These are phyloP conservation scores for Fusarium sp. DNA, from an alignment of 2,329 filamentous ascomycete genomes.

Conservation along the genomic window DNA sequence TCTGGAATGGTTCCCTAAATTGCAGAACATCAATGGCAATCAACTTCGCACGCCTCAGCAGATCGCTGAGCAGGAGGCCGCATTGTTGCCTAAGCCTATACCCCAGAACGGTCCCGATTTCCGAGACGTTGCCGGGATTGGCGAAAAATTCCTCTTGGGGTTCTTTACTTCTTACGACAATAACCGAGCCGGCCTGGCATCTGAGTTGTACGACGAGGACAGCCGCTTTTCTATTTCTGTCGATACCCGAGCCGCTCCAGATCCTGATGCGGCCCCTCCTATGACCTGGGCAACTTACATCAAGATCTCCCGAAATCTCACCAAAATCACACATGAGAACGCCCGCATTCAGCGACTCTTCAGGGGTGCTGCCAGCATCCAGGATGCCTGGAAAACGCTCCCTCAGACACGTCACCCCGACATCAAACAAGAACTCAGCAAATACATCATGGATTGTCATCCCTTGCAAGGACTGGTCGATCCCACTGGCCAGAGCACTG, in stretches of 20 bases:
- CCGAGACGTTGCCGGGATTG: slow-evolving; percentile 77
- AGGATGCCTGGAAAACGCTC: slow-evolving; percentile 74
- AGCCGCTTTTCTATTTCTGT: slow-evolving; percentile 82
- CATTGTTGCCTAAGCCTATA: slow-evolving; percentile 66
- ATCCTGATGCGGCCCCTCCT: slow-evolving; percentile 54
- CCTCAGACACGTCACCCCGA: slow-evolving; percentile 81
- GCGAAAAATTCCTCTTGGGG: slow-evolving; percentile 78
- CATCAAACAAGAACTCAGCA: slow-evolving; percentile 71
- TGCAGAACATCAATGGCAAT: slow-evolving; percentile 79
- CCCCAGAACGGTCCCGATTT: slow-evolving; percentile 75
- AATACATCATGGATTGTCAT: slow-evolving; percentile 87
- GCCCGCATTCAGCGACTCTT: slow-evolving; percentile 74
- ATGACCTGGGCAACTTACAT: slow-evolving; percentile 80
- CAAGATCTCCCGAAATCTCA: slow-evolving; percentile 81
- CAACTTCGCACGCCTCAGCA: slow-evolving; percentile 80
- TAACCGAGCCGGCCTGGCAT: slow-evolving; percentile 71
- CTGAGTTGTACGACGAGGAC: slow-evolving; percentile 78
- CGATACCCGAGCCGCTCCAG: slow-evolving; percentile 69
- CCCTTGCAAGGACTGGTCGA: slow-evolving; percentile 78
- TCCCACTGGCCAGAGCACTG: slow-evolving; percentile 68
- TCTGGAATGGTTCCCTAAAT: slow-evolving; percentile 83
- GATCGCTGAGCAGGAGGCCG: slow-evolving; percentile 65
- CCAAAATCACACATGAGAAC: slow-evolving; percentile 70
- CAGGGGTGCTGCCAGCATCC: slow-evolving; percentile 72
- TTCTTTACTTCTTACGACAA: slow-evolving; percentile 81